Evolutionary conservation across 441 rosid genomes (phyloP), one percentile per base, ranked within the genome.

Genomic region (California macrophylla): DNA sequence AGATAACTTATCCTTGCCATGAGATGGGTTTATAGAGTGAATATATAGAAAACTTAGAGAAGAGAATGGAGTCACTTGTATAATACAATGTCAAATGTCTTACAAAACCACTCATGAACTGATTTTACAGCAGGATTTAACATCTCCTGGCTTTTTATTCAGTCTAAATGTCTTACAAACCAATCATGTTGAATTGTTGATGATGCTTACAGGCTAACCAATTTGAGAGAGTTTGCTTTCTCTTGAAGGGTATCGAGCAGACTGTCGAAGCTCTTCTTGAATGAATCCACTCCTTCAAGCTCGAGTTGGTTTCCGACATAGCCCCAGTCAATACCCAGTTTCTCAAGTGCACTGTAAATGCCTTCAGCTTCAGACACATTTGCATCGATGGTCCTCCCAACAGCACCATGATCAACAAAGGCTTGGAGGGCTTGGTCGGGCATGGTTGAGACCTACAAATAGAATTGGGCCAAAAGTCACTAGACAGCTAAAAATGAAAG

Each of bases 401-500:
- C 98, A 0, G 64, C 74, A 72, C 99, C 99, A 18, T 94, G 99
- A 47, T 94, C 96, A 3, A 87, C 16, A 52, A 90, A 90, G 56
- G 98, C 97, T 81, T 85, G 93, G 74, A 94, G 88, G 26, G 98
- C 98, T 82, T 94, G 98, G 82, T 94, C 99, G 0, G 99, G 99
- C 99, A 94, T 94, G 47, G 99, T 92, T 65, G 97, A 90, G 34
- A 94, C 97, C 98, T 94, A 81, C 47, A 69, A 6, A 52, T 52
- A 16, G 21, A 18, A 52, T 1, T 16, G 23, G 3, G 5, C 61
- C 61, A 54, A 54, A 54, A 6, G 3, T 54, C 61, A 54, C 25
- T 15, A 40, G 25, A 54, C 12, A 1, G 4, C 25, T 54, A 18
- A 54, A 6, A 54, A 9, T 54, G 25, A 54, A 18, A 54, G 1